phyloP scores from a whole-genome alignment of 1,139 yeast species.

The Debaryomycetaceae sp. region DNA sequence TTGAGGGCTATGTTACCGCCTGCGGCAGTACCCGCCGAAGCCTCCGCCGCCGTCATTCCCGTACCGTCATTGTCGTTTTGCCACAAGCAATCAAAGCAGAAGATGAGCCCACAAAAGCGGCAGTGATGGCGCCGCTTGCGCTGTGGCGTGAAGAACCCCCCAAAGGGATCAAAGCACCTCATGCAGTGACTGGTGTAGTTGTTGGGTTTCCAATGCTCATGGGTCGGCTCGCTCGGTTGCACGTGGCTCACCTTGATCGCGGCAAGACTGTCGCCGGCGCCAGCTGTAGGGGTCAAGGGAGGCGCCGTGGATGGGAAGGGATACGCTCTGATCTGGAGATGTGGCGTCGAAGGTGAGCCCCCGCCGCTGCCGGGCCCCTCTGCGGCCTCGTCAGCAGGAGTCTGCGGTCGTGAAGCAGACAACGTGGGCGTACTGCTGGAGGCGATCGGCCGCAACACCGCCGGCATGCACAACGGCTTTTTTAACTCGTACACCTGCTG shows the following conservation, averaged over 20 bases:
- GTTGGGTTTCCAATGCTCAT: slow-evolving; percentile 41
- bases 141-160: slow-evolving; percentile 25
- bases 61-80: slow-evolving; percentile 9
- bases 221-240: slow-evolving; percentile 30
- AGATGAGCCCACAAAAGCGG: slow-evolving; percentile 40
- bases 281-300: slow-evolving; percentile 6
- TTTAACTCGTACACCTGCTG: slow-evolving; percentile 33
- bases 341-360: slow-evolving; percentile 9
- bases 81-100: slow-evolving; percentile 33
- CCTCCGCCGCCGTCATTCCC: slow-evolving; percentile 5
- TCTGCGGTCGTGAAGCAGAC: too few species aligned
- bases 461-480: slow-evolving; percentile 40
- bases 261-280: not conserved
- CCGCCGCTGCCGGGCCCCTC: not conserved
- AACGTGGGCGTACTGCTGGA: slow-evolving; percentile 7
- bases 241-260: not conserved
- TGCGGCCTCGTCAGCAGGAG: too few species aligned
- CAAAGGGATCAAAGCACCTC: slow-evolving; percentile 37
- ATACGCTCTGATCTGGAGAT: slow-evolving; percentile 7
- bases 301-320: slow-evolving; percentile 5
- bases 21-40: too few species aligned
- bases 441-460: slow-evolving; percentile 35
- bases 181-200: slow-evolving; percentile 35
- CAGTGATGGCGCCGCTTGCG: slow-evolving; percentile 39
- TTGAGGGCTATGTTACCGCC: slow-evolving; percentile 10